Evolutionary conservation across 768 basidiomycete species (phyloP).

Genomic region (Pisolithus albus): DNA sequence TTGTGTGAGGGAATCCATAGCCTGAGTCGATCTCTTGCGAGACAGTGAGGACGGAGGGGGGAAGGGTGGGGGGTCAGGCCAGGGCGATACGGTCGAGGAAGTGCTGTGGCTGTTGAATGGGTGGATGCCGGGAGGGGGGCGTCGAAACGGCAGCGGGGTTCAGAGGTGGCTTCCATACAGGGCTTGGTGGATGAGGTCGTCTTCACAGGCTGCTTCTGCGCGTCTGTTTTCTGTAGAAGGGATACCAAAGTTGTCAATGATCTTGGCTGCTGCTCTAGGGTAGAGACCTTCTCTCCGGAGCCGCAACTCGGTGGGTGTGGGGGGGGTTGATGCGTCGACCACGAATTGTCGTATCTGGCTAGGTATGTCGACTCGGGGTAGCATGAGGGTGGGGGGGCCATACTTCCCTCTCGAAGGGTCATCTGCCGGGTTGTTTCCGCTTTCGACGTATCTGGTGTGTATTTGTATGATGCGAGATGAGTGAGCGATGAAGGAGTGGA

Average conservation of each 20-base stretch:
- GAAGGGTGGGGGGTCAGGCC: constrained; percentile 12
- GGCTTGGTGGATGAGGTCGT: too few relatives aligned
- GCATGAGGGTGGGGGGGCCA: neutral
- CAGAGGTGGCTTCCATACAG: too few relatives aligned
- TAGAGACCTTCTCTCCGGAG: neutral
- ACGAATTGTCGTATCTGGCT: constrained; percentile 2
- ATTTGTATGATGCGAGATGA: neutral
- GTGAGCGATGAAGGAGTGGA: neutral
- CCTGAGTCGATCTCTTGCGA: constrained; percentile 16
- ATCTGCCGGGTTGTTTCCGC: constrained; percentile 15
- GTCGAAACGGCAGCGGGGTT: too few relatives aligned
- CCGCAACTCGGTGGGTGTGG: neutral
- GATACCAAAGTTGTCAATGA: neutral
- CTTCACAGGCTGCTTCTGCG: too few relatives aligned
- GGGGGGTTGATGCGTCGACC: neutral
- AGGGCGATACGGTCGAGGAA: constrained; percentile 3
- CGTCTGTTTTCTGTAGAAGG: neutral
- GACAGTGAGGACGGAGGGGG: constrained; percentile 19
- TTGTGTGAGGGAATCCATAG: constrained; percentile 18
- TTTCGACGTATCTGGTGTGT: constrained; percentile 10
- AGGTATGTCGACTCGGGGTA: constrained; percentile 8
- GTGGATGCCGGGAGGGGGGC: too few relatives aligned
- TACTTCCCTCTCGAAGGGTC: constrained; percentile 10
- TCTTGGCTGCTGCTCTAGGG: neutral
- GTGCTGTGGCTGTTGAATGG: too few relatives aligned